These are phyloP conservation scores for Schwanniomyces pseudopolymorphus DNA, from an alignment of 805 yeast genomes.

Conservation along the genomic window DNA sequence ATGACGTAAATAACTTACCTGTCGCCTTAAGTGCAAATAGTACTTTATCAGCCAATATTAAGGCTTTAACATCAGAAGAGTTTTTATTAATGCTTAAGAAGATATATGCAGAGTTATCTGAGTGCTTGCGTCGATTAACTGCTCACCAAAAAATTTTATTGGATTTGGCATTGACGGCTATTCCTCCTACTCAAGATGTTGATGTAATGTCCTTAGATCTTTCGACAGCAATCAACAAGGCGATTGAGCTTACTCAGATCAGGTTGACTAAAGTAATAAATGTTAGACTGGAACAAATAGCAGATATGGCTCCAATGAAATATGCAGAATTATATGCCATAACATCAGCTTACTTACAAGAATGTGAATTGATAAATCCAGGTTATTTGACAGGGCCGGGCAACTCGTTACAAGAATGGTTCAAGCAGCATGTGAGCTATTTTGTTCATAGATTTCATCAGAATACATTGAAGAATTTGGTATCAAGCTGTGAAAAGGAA, in stretches of 20 bases:
- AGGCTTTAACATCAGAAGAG: constrained; percentile 68
- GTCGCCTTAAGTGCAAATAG: constrained; percentile 5
- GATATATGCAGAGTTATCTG: constrained; percentile 64
- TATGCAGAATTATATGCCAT: constrained; percentile 68
- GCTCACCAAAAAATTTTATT: constrained; percentile 77
- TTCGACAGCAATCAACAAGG: constrained; percentile 59
- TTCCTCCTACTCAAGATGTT: constrained; percentile 22
- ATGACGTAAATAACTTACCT: constrained; percentile 3
- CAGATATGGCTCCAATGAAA: constrained; percentile 54
- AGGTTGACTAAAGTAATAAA: constrained; percentile 75
- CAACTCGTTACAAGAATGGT: constrained; percentile 56
- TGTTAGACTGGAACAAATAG: constrained; percentile 72
- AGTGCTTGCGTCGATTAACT: constrained; percentile 70
- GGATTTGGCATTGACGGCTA: constrained; percentile 54
- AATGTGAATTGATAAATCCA: constrained; percentile 76
- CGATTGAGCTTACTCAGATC: constrained; percentile 69
- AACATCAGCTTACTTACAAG: constrained; percentile 68
- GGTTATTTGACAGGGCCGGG: constrained; percentile 61
- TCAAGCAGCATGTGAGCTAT: constrained; percentile 63
- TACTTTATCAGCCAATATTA: constrained; percentile 44
- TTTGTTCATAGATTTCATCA: constrained; percentile 59
- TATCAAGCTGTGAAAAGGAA: constrained; percentile 60
- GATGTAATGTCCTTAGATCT: constrained; percentile 66
- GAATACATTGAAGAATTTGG: constrained; percentile 45
- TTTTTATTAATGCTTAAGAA: constrained; percentile 68